Evolutionary conservation across 805 yeast genomes (phyloP).

Genomic region (Zygosaccharomyces kombuchaensis): DNA sequence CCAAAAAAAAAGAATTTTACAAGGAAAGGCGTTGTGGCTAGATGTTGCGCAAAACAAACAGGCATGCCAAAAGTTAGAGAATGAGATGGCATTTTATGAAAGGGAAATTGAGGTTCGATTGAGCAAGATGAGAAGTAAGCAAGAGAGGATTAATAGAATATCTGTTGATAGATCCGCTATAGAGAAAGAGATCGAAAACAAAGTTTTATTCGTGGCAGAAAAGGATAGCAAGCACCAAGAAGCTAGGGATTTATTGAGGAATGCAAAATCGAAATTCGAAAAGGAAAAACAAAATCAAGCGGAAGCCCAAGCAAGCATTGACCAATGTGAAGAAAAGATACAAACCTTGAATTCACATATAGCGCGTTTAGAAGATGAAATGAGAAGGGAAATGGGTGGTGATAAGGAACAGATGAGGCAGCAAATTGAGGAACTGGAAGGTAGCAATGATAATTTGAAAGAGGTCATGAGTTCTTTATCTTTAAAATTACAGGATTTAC

Average conservation of each 20-base stretch:
- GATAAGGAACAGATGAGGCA: constrained; percentile 28
- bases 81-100: constrained; percentile 16
- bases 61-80: constrained; percentile 17
- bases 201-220: constrained; percentile 15
- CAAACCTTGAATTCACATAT: constrained; percentile 21
- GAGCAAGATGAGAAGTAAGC: constrained; percentile 19
- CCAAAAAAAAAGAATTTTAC: constrained; percentile 37
- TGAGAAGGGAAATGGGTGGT: constrained; percentile 31
- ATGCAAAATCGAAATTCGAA: constrained; percentile 19
- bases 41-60: constrained; percentile 31
- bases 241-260: constrained; percentile 16
- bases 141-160: constrained; percentile 29
- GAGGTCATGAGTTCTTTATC: constrained; percentile 6
- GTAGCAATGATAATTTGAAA: constrained; percentile 13
- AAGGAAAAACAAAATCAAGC: constrained; percentile 21
- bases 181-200: constrained; percentile 16
- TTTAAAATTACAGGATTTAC: constrained; percentile 16
- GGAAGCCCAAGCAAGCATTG: constrained; percentile 21
- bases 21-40: constrained; percentile 50
- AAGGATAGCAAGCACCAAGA: constrained; percentile 20
- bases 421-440: constrained; percentile 14
- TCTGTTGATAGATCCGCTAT: constrained; percentile 18
- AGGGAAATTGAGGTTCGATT: constrained; percentile 19
- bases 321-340: constrained; percentile 21
- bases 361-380: constrained; percentile 24